phyloP scores from a whole-genome alignment of 441 rosid genomes.

The Metrosideros polymorpha region DNA sequence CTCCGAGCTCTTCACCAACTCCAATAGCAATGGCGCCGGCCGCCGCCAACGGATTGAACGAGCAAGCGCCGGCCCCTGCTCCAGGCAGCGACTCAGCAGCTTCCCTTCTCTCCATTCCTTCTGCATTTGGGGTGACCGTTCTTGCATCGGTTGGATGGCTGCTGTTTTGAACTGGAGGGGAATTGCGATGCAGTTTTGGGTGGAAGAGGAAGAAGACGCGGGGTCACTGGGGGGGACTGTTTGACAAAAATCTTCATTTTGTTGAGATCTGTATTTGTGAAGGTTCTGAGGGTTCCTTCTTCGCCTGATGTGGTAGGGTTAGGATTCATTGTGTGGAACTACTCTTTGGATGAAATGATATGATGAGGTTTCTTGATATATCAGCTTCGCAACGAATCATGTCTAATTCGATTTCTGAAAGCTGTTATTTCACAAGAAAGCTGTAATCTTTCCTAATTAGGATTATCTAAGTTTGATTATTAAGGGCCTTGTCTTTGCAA shows the following conservation, averaged over 20 bases:
- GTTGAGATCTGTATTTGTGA: not conserved
- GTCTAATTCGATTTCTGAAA: not conserved
- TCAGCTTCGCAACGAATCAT: not conserved
- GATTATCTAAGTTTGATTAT: not conserved
- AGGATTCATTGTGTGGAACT: not conserved
- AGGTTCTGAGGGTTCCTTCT: not conserved
- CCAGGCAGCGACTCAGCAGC: conserved; percentile 17
- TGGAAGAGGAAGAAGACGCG: not conserved
- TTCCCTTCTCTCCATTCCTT: not conserved
- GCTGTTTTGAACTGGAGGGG: not conserved
- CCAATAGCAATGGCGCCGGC: conserved; percentile 3
- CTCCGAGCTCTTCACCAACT: not conserved
- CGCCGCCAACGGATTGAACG: not conserved
- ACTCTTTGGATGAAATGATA: not conserved
- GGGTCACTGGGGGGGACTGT: not conserved
- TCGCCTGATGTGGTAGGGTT: not conserved
- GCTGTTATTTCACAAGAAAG: not conserved
- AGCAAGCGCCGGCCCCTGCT: conserved; percentile 18
- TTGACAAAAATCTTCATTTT: not conserved
- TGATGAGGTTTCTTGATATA: not conserved
- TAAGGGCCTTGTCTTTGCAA: not conserved
- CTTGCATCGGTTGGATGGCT: not conserved
- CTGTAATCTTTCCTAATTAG: not conserved
- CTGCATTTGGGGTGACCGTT: not conserved
- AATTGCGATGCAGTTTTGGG: not conserved